Percentiles rank a stretch among this genome's conserved stretches.
Evolutionary conservation across 139 green algal species (phyloP).

Genomic region (Asterochloris sp.): DNA sequence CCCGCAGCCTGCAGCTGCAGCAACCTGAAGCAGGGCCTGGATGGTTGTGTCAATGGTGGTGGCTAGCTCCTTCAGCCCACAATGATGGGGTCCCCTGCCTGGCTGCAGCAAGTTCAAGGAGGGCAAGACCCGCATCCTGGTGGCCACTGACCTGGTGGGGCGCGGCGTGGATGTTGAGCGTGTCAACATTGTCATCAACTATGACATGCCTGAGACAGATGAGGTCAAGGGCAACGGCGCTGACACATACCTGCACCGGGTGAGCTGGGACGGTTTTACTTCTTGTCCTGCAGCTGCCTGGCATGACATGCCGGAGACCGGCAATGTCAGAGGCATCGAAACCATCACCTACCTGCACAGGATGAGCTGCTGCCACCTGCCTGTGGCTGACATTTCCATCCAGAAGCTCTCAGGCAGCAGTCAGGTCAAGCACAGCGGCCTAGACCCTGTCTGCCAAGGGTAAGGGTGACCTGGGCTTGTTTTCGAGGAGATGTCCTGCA

Average conservation of each 20-base stretch:
- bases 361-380: no score
- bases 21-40: no score
- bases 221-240: constrained; percentile 86
- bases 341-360: no score
- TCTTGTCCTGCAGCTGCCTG: not conserved
- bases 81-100: constrained; percentile 8
- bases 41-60: constrained; percentile 6
- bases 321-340: no score
- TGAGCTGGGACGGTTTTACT: not conserved
- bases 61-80: not conserved
- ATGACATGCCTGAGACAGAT: constrained; percentile 97
- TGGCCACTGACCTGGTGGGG: constrained; percentile 93
- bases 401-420: no score
- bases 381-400: no score
- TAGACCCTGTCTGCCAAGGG: no score
- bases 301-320: no score
- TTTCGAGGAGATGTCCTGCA: no score
- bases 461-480: no score
- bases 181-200: constrained; percentile 95
- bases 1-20: no score
- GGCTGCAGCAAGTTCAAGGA: constrained; percentile 85
- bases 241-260: constrained; percentile 98
- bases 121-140: constrained; percentile 83
- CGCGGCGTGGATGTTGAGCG: constrained; percentile 77
- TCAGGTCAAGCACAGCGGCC: no score